A percentile compares a stretch with the other conserved stretches of the same genome.
Evolutionary conservation across 2,329 filamentous ascomycete species (phyloP).

Genomic region (Aspergillus quadrilineatus): DNA sequence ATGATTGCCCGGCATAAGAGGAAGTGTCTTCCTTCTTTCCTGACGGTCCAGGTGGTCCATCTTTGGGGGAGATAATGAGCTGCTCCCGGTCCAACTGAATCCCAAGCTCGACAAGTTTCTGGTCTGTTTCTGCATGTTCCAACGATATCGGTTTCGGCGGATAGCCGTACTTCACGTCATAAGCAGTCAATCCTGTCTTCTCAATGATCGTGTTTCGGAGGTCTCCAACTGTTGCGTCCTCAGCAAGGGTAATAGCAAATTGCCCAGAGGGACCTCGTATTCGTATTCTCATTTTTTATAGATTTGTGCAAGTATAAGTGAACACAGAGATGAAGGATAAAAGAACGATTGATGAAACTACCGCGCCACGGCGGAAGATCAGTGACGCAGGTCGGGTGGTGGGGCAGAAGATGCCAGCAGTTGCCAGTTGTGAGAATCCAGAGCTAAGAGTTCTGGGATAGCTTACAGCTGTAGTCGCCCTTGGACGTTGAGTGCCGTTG

Average conservation of each 20-base stretch:
- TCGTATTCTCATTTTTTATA: conserved; percentile 65
- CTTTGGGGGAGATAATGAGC: conserved; percentile 59
- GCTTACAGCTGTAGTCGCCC: no score
- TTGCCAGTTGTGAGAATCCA: background rate
- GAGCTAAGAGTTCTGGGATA: no score
- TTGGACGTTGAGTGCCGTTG: no score
- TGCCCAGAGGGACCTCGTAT: conserved; percentile 73
- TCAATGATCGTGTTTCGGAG: conserved; percentile 48
- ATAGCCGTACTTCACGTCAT: conserved; percentile 81
- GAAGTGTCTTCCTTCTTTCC: conserved; percentile 12
- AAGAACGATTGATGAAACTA: background rate
- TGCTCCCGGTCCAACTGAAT: conserved; percentile 67
- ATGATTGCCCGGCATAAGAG: conserved; percentile 14
- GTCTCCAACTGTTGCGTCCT: conserved; percentile 57
- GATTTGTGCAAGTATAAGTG: background rate
- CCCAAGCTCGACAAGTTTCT: conserved; percentile 55
- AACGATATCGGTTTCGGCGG: conserved; percentile 67
- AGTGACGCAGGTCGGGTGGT: conserved; percentile 1
- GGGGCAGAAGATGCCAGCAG: background rate
- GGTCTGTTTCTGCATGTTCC: conserved; percentile 51
- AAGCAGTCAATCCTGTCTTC: conserved; percentile 64
- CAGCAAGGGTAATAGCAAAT: conserved; percentile 66
- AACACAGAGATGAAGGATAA: background rate
- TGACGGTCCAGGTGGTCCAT: conserved; percentile 24
- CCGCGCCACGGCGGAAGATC: background rate